Conservation (phyloP, 306 rosid genomes). For the Fragaria iinumae region DNA sequence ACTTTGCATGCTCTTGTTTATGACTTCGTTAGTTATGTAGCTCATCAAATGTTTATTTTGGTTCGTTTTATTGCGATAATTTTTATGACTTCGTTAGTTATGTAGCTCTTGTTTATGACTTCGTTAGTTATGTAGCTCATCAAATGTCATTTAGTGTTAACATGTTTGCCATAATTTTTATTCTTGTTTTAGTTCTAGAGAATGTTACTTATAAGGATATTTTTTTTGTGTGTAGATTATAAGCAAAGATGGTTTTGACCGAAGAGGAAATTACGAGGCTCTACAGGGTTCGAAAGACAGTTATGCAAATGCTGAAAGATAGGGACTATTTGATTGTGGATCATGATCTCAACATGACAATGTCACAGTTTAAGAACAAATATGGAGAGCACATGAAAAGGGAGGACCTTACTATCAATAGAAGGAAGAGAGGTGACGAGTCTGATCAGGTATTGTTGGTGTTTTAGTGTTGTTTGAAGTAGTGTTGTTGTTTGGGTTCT, state of each 20-base stretch:
- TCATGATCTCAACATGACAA: constrained; percentile 54
- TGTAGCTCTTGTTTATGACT: too few species aligned
- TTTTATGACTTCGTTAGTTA: too few species aligned
- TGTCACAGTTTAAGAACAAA: constrained; percentile 40
- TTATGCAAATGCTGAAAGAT: constrained; percentile 72
- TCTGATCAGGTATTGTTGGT: not conserved
- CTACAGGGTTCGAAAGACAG: constrained; percentile 47
- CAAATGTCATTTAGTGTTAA: not conserved
- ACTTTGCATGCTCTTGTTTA: constrained; percentile 3
- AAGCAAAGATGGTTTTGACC: constrained; percentile 42
- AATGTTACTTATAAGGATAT: not conserved
- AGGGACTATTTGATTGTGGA: constrained; percentile 54
- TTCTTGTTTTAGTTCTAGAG: not conserved
- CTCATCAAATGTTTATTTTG: too few species aligned
- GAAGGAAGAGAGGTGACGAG: constrained; percentile 7
- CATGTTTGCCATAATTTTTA: not conserved
- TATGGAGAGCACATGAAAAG: constrained; percentile 55
- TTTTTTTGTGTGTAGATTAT: not conserved
- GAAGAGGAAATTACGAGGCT: constrained; percentile 54
- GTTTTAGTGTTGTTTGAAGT: not conserved
- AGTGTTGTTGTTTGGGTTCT: not conserved
- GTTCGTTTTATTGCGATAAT: too few species aligned
- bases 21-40: not conserved
- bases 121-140: too few species aligned
- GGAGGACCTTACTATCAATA: constrained; percentile 62